Evolutionary conservation across 345 rosid genomes (phyloP), one percentile per base, ranked within the genome.

Genomic region (Eucalyptus fibrosa): DNA sequence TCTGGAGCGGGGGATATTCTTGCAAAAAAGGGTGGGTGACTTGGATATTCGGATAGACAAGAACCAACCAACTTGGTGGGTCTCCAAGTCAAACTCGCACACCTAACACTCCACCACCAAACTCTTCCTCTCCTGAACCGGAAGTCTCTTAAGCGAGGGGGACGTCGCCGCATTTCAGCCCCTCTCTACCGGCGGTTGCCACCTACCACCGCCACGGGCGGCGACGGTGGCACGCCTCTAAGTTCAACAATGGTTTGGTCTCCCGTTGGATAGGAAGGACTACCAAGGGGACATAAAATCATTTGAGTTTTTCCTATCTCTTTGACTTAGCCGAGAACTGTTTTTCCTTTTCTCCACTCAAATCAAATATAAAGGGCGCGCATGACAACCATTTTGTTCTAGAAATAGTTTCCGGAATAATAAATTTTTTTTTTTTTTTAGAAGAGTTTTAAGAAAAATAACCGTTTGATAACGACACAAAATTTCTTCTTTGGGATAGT

Each of bases 211-310:
- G 32, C 69, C 69, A 30, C 34, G 1, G 18, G 69, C 34, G 34
- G 69, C 62, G 62, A 56, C 1, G 30, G 62, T 10, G 14, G 30
- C 62, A 56, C 30, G 3, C 62, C 30, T 1, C 62, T 0, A 12
- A 62, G 69, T 62, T 30, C 17, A 28, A 7, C 30, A 14, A 30
- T 62, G 17, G n/a, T 62, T 13, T 12, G 69, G 34, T 30, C 14
- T 30, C 69, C 34, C 18, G 5, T 62, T 30, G 32, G 69, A 28
- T 62, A 3, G 69, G 34, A 62, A 62, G 18, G 2, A 62, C n/a
- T 13, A 34, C 8, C 34, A 0, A 28, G 34, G 8, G 8, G 0
- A 5, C 17, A 62, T 6, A 12, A 62, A 59, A 28, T 56, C 1
- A 56, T 56, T 24, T 56, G 3, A 24, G 3, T 24, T 56, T 56